Evolutionary conservation across 2,329 filamentous ascomycete genomes (phyloP).

Genomic region (Colletotrichum sp.): DNA sequence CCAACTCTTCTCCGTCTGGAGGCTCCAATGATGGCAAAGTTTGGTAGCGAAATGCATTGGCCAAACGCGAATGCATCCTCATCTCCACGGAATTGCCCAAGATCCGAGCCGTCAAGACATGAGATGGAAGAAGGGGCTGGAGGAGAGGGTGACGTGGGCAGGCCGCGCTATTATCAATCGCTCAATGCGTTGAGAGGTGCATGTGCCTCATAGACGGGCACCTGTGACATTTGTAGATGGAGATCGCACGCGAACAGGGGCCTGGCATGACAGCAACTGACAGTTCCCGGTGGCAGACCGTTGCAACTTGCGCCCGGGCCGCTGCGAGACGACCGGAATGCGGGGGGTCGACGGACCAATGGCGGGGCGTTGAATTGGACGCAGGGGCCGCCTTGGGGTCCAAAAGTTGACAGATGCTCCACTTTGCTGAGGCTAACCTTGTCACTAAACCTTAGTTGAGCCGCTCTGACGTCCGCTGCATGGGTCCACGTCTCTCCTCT

Average conservation of each 20-base stretch:
- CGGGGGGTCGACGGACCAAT: not conserved
- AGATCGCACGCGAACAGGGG: slow-evolving; percentile 2
- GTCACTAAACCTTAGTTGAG: slow-evolving; percentile 23
- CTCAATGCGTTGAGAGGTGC: slow-evolving; percentile 4
- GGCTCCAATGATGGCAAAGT: not conserved
- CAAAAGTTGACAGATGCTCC: not conserved
- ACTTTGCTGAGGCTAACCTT: not conserved
- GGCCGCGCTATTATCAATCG: not conserved
- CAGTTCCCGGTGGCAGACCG: not conserved
- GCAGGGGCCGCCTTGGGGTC: not conserved
- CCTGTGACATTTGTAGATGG: slow-evolving; percentile 10
- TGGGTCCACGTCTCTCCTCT: not conserved
- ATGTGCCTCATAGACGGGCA: slow-evolving; percentile 5
- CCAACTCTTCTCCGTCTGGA: not conserved
- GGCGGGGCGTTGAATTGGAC: not conserved
- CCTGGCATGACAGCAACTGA: not conserved
- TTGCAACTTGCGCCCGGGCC: not conserved
- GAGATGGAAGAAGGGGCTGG: not conserved
- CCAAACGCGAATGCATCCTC: slow-evolving; percentile 5
- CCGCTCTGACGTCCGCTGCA: slow-evolving; percentile 13
- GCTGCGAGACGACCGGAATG: not conserved
- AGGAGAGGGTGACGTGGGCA: not conserved
- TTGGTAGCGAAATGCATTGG: not conserved
- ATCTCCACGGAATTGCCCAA: not conserved
- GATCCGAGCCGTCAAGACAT: not conserved